Conservation (phyloP, 1,284 basidiomycete genomes). For the Stereum hirsutum region DNA sequence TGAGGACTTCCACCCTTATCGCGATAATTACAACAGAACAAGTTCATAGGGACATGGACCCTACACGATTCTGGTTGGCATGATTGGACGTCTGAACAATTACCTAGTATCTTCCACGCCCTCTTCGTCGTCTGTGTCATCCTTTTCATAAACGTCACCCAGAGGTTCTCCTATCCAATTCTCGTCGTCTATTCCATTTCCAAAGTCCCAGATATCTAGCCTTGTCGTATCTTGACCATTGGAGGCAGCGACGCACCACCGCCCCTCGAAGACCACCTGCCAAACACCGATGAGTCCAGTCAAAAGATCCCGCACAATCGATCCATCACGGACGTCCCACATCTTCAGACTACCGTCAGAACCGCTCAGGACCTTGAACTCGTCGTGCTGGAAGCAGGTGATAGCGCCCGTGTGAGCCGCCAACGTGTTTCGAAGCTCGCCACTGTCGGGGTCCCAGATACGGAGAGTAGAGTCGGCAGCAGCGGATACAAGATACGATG, state of each 20-base stretch:
- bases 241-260: constrained; percentile 89
- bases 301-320: constrained; percentile 77
- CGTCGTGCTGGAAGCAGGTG: constrained; percentile 96
- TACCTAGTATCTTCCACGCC: constrained; percentile 36
- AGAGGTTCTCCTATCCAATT: constrained; percentile 46
- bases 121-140: constrained; percentile 34
- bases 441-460: constrained; percentile 84
- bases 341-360: constrained; percentile 95
- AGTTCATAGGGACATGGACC: no score
- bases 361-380: constrained; percentile 90
- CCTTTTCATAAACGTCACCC: constrained; percentile 43
- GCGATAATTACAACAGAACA: no score
- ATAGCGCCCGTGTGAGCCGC: constrained; percentile 90
- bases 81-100: no score
- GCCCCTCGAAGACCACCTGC: constrained; percentile 91
- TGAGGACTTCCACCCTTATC: no score
- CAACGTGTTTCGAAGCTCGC: constrained; percentile 71
- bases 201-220: constrained; percentile 84
- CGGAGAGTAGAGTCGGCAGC: constrained; percentile 90
- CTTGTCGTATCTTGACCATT: constrained; percentile 74
- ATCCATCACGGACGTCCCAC: constrained; percentile 88
- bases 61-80: no score
- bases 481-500: constrained; percentile 84
- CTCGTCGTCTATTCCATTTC: constrained; percentile 48
- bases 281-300: constrained; percentile 88